Conservation (phyloP, 768 basidiomycete species). For the Lactarius vividus region DNA sequence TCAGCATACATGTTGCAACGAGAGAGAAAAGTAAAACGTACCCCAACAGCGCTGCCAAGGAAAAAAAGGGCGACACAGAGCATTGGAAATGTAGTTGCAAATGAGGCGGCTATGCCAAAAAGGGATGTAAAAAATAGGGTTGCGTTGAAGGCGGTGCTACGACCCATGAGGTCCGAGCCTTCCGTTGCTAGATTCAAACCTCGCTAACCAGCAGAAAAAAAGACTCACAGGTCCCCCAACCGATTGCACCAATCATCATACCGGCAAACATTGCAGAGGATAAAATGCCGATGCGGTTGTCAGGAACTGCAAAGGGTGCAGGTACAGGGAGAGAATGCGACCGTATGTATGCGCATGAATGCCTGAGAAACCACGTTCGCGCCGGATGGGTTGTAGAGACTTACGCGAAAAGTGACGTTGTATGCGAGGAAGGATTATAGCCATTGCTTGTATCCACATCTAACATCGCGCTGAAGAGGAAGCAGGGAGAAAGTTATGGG, state of each 20-base stretch:
- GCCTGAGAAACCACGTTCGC: not conserved
- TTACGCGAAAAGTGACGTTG: slow-evolving; percentile 82
- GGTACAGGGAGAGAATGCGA: slow-evolving; percentile 2
- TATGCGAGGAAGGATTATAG: slow-evolving; percentile 94
- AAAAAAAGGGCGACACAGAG: slow-evolving; percentile 82
- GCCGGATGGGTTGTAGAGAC: slow-evolving; percentile 28
- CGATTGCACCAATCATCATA: slow-evolving; percentile 96
- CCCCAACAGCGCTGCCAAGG: slow-evolving; percentile 91
- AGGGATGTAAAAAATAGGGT: slow-evolving; percentile 88
- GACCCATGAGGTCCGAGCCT: slow-evolving; percentile 87
- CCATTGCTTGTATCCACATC: slow-evolving; percentile 94
- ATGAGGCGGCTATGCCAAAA: slow-evolving; percentile 80
- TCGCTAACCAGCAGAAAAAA: not conserved
- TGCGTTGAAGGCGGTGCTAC: slow-evolving; percentile 86
- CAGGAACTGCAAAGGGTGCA: slow-evolving; percentile 49
- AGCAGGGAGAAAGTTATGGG: slow-evolving; percentile 6
- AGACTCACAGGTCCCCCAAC: slow-evolving; percentile 83
- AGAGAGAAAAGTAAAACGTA: slow-evolving; percentile 35
- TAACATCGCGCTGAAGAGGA: slow-evolving; percentile 33
- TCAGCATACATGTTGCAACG: not conserved
- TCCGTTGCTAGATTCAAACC: not conserved
- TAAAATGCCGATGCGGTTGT: slow-evolving; percentile 73
- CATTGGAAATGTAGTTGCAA: slow-evolving; percentile 61
- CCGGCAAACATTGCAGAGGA: slow-evolving; percentile 90
- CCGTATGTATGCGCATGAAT: slow-evolving; percentile 24